Evolutionary conservation across 2,329 filamentous ascomycete species (phyloP), one percentile per base, ranked within the genome.

Genomic region (Septoria petroselini): DNA sequence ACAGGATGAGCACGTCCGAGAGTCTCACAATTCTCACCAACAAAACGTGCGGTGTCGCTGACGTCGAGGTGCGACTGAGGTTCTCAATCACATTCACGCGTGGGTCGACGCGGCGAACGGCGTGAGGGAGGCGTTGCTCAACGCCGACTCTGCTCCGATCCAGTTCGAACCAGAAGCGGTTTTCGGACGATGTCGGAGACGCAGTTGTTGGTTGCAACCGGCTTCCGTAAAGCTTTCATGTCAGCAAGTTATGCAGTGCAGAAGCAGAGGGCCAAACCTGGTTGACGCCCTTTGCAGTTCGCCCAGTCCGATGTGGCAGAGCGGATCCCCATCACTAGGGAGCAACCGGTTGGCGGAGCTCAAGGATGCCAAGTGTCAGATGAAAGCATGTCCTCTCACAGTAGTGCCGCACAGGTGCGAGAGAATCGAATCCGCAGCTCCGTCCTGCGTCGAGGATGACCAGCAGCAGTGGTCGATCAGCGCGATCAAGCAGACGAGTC

Each of bases 151-250:
- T 27, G 23, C 23, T 5, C 23, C 23, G 23, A 27, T 27, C 41
- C 41, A 34, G 21, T 25, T 19, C 41, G n/a, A 31, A 34, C 42
- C 21, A 45, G 31, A 38, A 23, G 42, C 30, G 18, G 41, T 30
- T 38, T 7, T 44, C 41, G 41, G 41, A 44, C 9, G 19, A 34
- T 44, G 11, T 44, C 41, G 41, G 41, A 44, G 11, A 29, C n/a
- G 8, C 30, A 44, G 41, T 21, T 12, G 21, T 7, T 14, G 18
- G 12, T 18, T 8, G 12, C 19, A 25, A 37, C 25, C 23, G 41
- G n/a, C 41, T 44, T 12, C 31, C 30, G 41, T 37, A 44, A 44
- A 44, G 30, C 41, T 25, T 35, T 44, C 41, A 44, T 18, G 31
- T 44, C 41, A 37, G 35, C 5, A 27, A 5, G 27, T 17, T 30